These are phyloP conservation scores for Viola pubescens DNA, from an alignment of 441 rosid genomes.

Conservation along the genomic window DNA sequence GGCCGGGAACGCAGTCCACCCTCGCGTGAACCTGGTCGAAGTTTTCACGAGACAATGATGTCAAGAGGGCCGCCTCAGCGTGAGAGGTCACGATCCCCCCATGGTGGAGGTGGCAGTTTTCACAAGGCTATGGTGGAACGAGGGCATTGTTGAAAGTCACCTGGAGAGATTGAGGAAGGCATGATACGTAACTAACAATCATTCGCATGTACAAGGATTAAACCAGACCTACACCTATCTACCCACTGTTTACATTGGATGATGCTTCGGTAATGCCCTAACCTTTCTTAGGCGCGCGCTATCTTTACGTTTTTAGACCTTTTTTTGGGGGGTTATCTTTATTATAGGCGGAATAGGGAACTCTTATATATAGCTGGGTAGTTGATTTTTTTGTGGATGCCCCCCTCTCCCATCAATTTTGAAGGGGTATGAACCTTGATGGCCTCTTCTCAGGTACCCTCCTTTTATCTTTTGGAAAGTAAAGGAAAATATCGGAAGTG, in stretches of 20 bases:
- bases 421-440: neutral
- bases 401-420: neutral
- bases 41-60: constrained; percentile 57
- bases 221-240: too few species aligned
- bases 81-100: constrained; percentile 24
- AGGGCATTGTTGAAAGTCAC: neutral
- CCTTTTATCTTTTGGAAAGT: constrained; percentile 1
- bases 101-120: constrained; percentile 8
- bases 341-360: too few species aligned
- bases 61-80: constrained; percentile 23
- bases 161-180: constrained; percentile 33
- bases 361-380: constrained; percentile 1
- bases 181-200: constrained; percentile 14
- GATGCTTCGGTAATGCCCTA: too few species aligned
- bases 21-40: constrained; percentile 36
- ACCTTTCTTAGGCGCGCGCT: neutral
- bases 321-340: neutral
- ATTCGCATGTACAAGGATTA: neutral
- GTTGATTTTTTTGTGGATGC: constrained; percentile 9
- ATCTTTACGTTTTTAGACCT: too few species aligned
- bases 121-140: constrained; percentile 14
- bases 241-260: too few species aligned
- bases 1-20: constrained; percentile 33
- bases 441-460: neutral
- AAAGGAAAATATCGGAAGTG: constrained; percentile 1